Conservation (phyloP, 495 filamentous ascomycete species). For the Neurospora sp. region DNA sequence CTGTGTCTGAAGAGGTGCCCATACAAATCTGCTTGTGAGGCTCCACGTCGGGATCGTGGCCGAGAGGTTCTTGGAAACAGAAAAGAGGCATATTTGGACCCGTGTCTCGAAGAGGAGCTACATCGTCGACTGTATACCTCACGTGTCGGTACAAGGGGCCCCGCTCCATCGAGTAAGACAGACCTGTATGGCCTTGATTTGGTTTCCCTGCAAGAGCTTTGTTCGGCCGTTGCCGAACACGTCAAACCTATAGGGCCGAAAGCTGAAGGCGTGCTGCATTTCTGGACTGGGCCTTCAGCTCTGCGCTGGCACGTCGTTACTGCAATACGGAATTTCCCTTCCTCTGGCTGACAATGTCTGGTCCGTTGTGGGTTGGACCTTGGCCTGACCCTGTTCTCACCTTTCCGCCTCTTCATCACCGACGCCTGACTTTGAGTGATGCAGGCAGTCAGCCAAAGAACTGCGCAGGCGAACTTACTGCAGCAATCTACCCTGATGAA, state of each 20-base stretch:
- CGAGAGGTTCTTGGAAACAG: slow-evolving; percentile 4
- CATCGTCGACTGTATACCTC: slow-evolving; percentile 5
- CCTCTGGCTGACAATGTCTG: neutral
- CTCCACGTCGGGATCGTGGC: slow-evolving; percentile 3
- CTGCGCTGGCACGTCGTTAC: slow-evolving; percentile 5
- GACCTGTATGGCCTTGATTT: slow-evolving; percentile 19
- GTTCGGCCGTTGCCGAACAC: slow-evolving; percentile 25
- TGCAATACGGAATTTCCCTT: neutral
- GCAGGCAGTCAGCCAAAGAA: slow-evolving; percentile 1
- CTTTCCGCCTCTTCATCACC: slow-evolving; percentile 1
- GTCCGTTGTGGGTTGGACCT: neutral
- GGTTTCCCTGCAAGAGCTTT: slow-evolving; percentile 16
- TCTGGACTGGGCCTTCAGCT: slow-evolving; percentile 5
- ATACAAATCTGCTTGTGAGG: neutral
- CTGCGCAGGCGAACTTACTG: slow-evolving; percentile 1
- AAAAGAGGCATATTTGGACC: neutral
- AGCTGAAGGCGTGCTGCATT: slow-evolving; percentile 11
- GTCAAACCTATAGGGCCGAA: slow-evolving; percentile 24
- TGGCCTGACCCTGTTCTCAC: slow-evolving; percentile 1
- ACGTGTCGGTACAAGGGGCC: slow-evolving; percentile 17
- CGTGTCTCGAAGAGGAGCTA: slow-evolving; percentile 3
- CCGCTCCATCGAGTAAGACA: slow-evolving; percentile 12
- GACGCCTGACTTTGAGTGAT: neutral
- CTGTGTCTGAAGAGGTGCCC: slow-evolving; percentile 2
- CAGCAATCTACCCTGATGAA: neutral